Evolutionary conservation across 306 rosid species (phyloP).

Genomic region (Carpinus fangiana): DNA sequence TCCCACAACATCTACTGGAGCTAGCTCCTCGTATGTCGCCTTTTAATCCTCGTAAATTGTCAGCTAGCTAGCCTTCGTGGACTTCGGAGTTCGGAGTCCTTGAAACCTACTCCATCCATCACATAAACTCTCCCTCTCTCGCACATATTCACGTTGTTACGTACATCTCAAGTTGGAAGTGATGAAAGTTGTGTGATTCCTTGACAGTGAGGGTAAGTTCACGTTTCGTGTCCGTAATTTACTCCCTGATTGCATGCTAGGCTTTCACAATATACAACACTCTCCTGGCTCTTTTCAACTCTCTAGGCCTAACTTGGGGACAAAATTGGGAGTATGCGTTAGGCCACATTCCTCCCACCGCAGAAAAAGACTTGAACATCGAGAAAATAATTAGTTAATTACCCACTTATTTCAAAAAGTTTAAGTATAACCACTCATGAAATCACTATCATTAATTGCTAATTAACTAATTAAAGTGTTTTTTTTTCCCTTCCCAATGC

Average conservation of each 20-base stretch:
- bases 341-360: neutral
- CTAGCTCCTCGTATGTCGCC: too few relatives aligned
- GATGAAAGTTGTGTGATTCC: neutral
- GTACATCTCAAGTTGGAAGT: neutral
- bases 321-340: neutral
- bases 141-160: too few relatives aligned
- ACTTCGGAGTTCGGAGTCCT: too few relatives aligned
- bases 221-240: conserved; percentile 18
- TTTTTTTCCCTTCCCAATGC: too few relatives aligned
- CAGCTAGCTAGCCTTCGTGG: neutral
- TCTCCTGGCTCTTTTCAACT: neutral
- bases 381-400: too few relatives aligned
- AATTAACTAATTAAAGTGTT: too few relatives aligned
- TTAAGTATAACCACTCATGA: too few relatives aligned
- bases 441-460: too few relatives aligned
- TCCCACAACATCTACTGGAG: too few relatives aligned
- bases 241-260: conserved; percentile 16
- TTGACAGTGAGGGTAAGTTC: conserved; percentile 5
- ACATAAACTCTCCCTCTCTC: neutral
- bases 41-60: too few relatives aligned
- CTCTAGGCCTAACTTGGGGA: neutral
- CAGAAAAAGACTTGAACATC: too few relatives aligned
- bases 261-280: neutral
- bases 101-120: neutral
- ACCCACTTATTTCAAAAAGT: too few relatives aligned